Conservation (phyloP, 176 grass and related monocot genomes). For the Cenchrus fungigraminus region DNA sequence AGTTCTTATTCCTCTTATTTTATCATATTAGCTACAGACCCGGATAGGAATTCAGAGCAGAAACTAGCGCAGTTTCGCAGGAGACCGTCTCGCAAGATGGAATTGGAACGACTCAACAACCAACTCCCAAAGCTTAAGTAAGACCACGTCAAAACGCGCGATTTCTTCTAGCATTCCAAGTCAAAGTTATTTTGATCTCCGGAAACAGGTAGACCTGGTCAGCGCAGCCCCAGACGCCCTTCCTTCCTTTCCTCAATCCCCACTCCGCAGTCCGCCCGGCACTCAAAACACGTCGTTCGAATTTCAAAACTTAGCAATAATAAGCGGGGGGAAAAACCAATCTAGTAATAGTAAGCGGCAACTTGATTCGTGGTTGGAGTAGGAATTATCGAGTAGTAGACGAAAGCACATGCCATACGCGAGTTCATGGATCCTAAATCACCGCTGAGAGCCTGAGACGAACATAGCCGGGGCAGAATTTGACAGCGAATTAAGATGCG, state of each 20-base stretch:
- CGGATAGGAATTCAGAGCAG: not conserved
- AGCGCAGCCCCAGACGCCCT: not conserved
- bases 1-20: not conserved
- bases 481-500: not conserved
- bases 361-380: not conserved
- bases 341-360: not conserved
- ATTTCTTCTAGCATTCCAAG: not conserved
- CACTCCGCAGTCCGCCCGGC: not conserved
- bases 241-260: not conserved
- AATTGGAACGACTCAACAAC: not conserved
- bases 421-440: not conserved
- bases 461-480: not conserved
- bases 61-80: not conserved
- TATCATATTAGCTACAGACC: not conserved
- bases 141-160: not conserved
- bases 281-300: not conserved
- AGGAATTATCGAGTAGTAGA: not conserved
- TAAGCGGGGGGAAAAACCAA: not conserved
- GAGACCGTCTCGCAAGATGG: not conserved
- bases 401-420: not conserved
- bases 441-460: not conserved
- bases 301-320: not conserved
- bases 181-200: not conserved
- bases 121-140: not conserved
- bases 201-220: not conserved